These are phyloP conservation scores for Magnolia sinica DNA, from an alignment of 164 flowering plant species.

Conservation along the genomic window DNA sequence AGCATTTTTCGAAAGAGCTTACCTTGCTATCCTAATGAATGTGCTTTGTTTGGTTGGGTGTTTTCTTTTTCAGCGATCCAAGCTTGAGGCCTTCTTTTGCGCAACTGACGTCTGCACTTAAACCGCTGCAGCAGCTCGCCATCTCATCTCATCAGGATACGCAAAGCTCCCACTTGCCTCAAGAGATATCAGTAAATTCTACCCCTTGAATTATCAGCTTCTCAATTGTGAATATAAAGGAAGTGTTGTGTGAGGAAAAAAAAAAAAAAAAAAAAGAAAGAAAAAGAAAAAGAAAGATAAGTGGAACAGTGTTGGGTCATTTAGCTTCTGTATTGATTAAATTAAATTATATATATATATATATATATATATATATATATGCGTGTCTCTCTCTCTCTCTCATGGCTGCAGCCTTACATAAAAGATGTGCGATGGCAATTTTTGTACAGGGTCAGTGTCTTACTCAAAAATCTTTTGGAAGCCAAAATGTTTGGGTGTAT, in stretches of 20 bases:
- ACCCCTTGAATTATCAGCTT: constrained; percentile 41
- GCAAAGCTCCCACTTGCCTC: constrained; percentile 40
- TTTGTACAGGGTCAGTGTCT: constrained; percentile 5
- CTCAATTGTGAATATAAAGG: constrained; percentile 40
- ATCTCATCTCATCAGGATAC: constrained; percentile 52
- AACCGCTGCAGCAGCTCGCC: constrained; percentile 80
- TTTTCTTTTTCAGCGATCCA: constrained; percentile 61
- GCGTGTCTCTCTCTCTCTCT: no score
- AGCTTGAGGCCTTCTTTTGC: constrained; percentile 91
- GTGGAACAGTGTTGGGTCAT: not conserved
- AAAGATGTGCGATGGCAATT: not conserved
- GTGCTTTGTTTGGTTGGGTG: not conserved
- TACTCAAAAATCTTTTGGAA: no score
- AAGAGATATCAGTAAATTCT: constrained; percentile 59
- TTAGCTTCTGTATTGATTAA: constrained; percentile 3
- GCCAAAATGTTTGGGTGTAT: no score
- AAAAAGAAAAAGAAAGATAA: not conserved
- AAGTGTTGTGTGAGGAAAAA: constrained; percentile 1
- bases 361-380: not conserved
- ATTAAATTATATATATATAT: not conserved
- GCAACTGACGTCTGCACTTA: constrained; percentile 67
- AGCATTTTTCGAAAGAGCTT: not conserved
- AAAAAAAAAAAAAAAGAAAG: not conserved
- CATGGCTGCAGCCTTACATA: not conserved
- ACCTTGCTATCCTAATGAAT: not conserved